Percentiles rank a stretch among this genome's conserved stretches.
Evolutionary conservation across 2,329 filamentous ascomycete genomes (phyloP).

Genomic region (Pestalotiopsis sp.): DNA sequence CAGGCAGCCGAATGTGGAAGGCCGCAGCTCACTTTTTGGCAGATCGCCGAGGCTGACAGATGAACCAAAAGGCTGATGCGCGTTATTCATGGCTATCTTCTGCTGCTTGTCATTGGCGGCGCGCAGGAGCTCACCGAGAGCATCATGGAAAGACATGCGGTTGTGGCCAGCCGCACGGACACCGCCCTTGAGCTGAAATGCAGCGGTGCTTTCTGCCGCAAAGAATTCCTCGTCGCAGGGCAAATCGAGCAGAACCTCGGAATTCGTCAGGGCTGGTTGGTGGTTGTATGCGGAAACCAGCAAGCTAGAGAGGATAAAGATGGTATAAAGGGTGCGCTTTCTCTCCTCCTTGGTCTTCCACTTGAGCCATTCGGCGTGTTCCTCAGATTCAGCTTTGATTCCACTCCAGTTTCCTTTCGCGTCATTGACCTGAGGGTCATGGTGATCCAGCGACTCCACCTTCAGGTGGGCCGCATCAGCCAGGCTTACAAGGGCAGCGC

Average conservation of each 20-base stretch:
- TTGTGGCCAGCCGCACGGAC: conserved; percentile 69
- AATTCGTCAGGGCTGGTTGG: conserved; percentile 87
- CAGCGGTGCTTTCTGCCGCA: conserved; percentile 79
- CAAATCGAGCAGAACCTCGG: conserved; percentile 85
- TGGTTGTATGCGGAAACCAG: conserved; percentile 93
- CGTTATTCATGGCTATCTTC: conserved; percentile 49
- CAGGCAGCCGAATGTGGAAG: conserved; percentile 90
- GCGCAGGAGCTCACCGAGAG: conserved; percentile 78
- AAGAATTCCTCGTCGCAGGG: conserved; percentile 95
- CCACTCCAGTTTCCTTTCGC: conserved; percentile 48
- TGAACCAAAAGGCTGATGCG: conserved; percentile 51
- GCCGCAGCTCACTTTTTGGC: conserved; percentile 67
- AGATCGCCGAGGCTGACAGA: conserved; percentile 49
- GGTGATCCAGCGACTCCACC: conserved; percentile 47
- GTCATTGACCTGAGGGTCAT: conserved; percentile 63
- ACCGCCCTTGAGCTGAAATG: conserved; percentile 80
- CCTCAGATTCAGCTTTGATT: conserved; percentile 50
- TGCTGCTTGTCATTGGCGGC: conserved; percentile 66
- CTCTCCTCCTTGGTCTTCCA: conserved; percentile 91
- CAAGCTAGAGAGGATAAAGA: conserved; percentile 90
- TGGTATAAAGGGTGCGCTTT: conserved; percentile 88
- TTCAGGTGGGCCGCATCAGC: conserved; percentile 83
- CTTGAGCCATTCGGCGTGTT: conserved; percentile 79
- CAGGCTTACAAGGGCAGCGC: conserved; percentile 86
- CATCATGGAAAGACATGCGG: conserved; percentile 77